Evolutionary conservation across 805 yeast species (phyloP), one percentile per base, ranked within the genome.

Genomic region (Wickerhamiella cacticola): DNA sequence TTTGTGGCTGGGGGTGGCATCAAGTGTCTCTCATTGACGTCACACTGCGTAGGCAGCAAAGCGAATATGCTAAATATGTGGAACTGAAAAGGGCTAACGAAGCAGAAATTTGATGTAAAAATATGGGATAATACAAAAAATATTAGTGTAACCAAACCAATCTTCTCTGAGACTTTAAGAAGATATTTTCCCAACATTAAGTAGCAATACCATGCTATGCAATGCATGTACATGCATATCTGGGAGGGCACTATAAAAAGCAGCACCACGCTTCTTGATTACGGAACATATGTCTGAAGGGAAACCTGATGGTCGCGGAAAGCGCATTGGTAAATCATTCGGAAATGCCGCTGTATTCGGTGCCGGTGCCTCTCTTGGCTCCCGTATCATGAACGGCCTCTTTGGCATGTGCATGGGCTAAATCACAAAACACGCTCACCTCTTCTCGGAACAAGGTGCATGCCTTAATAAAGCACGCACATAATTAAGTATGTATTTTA

Each of bases 261-360:
- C n/a, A 19, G 25, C 15, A 18, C 40, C 25, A 35, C 40, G n/a
- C n/a, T n/a, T n/a, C n/a, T n/a, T n/a, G n/a, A n/a, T n/a, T n/a
- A n/a, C 19, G 18, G 23, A 34, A 16, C 3, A n/a, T n/a, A 45
- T 38, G 42, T 31, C 48, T 28, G 35, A 34, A 44, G 47, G 41
- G 19, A 25, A 34, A 22, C 23, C 35, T 13, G 43, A 38, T n/a
- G 44, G 44, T 16, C 38, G 44, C 21, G 48, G 57, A 50, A 76
- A 76, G 64, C 79, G 74, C 58, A 75, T 83, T 55, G 92, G 89
- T 22, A 72, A 82, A 54, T 80, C 82, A 64, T 66, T 87, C 49
- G 94, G 94, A 50, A 78, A 85, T 55, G 92, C 96, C 19, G 87
- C 92, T 21, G 78, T 86, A 38, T 88, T 84, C 55, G 96, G 96